A percentile compares a stretch with the other conserved stretches of the same genome.
Conservation (phyloP, 2,329 filamentous ascomycete species). For the Aspergillus ustus region DNA sequence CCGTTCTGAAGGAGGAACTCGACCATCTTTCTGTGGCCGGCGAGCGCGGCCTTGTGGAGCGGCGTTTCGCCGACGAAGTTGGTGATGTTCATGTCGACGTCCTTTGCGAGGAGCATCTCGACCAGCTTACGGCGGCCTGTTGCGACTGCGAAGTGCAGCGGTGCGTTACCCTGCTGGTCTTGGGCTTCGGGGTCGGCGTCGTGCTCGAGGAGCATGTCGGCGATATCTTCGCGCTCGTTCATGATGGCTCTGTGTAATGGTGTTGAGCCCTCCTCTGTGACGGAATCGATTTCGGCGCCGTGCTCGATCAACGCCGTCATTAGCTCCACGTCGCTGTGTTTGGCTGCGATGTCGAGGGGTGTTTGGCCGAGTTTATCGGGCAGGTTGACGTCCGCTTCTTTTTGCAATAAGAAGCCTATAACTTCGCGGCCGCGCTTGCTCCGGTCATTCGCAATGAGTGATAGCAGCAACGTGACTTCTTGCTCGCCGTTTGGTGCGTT, state of each 20-base stretch:
- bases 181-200: conserved; percentile 32
- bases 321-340: conserved; percentile 25
- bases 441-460: conserved; percentile 26
- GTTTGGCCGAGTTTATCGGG: conserved; percentile 26
- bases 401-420: conserved; percentile 27
- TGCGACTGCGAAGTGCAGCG: conserved; percentile 28
- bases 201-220: conserved; percentile 29
- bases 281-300: conserved; percentile 22
- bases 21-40: conserved; percentile 34
- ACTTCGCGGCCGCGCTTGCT: conserved; percentile 25
- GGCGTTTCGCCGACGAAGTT: conserved; percentile 34
- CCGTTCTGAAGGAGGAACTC: conserved; percentile 32
- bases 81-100: conserved; percentile 30
- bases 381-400: conserved; percentile 30
- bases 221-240: conserved; percentile 29
- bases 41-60: conserved; percentile 33
- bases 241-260: conserved; percentile 29
- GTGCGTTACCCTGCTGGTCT: conserved; percentile 31
- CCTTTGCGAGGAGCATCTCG: conserved; percentile 30
- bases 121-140: conserved; percentile 24
- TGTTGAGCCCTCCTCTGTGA: conserved; percentile 25
- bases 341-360: conserved; percentile 25
- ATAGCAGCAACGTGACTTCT: conserved; percentile 25
- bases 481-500: conserved; percentile 25
- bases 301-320: conserved; percentile 21